A percentile compares a stretch with the other conserved stretches of the same genome.
Conservation (phyloP, 805 yeast genomes). For the Saturnispora zaruensis region DNA sequence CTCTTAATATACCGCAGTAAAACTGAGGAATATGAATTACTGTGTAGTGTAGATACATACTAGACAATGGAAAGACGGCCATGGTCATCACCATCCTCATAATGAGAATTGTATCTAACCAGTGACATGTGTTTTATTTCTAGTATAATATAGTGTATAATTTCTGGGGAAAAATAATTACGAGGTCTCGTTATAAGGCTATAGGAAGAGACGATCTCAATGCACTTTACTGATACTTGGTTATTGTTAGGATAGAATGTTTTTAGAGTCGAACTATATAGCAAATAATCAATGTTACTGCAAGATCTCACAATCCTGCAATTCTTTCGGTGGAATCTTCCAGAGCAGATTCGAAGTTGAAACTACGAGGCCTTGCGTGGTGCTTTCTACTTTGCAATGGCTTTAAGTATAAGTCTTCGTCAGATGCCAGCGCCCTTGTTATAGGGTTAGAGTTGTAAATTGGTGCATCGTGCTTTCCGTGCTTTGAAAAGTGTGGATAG, state of each 20-base stretch:
- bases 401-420: conserved; percentile 5
- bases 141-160: neutral
- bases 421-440: neutral
- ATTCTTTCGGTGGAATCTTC: conserved; percentile 4
- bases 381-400: neutral
- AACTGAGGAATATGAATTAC: no score
- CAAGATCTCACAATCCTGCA: neutral
- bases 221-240: no score
- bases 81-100: neutral
- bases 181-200: neutral
- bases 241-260: neutral
- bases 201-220: neutral
- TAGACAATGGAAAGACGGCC: conserved; percentile 4
- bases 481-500: neutral
- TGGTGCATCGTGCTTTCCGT: neutral
- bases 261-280: conserved; percentile 1
- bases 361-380: neutral
- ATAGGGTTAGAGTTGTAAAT: conserved; percentile 9
- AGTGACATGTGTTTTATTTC: conserved; percentile 13
- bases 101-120: conserved; percentile 13
- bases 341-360: neutral
- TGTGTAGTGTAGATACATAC: neutral
- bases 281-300: neutral
- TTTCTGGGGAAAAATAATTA: neutral
- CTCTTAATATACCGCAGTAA: no score